Conservation (phyloP, 179 eudicot genomes). For the Camellia oleifera region DNA sequence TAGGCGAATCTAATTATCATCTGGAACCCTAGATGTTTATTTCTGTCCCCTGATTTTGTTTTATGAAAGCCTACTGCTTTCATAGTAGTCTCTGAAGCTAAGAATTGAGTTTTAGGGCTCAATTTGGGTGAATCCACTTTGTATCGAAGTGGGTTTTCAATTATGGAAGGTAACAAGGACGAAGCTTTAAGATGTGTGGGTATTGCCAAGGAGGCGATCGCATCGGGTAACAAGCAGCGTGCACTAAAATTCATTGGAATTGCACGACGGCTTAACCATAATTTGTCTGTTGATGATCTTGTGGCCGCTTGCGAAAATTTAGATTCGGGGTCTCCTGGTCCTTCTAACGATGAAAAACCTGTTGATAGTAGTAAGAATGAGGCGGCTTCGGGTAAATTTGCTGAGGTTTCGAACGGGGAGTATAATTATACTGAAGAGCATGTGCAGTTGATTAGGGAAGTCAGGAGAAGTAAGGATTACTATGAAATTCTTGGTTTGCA, state of each 20-base stretch:
- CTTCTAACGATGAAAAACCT: conserved; percentile 39
- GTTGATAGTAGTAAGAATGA: conserved; percentile 24
- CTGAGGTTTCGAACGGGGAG: conserved; percentile 47
- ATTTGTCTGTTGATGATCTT: conserved; percentile 67
- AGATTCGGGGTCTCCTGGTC: conserved; percentile 38
- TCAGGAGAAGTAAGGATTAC: conserved; percentile 75
- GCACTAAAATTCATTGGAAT: conserved; percentile 79
- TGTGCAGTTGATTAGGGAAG: conserved; percentile 66
- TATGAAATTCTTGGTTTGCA: conserved; percentile 82
- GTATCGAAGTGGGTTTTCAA: conserved; percentile 2
- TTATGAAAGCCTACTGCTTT: background rate
- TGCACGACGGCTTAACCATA: conserved; percentile 69
- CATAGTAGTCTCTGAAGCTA: background rate
- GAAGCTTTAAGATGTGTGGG: conserved; percentile 78
- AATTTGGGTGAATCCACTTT: background rate
- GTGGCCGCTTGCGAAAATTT: conserved; percentile 66
- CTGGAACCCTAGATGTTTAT: background rate
- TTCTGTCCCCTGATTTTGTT: too few species aligned
- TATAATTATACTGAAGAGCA: conserved; percentile 72
- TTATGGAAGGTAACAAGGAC: conserved; percentile 92
- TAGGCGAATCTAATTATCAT: background rate
- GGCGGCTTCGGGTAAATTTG: conserved; percentile 22
- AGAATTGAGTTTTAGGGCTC: conserved; percentile 12
- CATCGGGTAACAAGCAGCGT: conserved; percentile 74
- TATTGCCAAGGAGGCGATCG: conserved; percentile 81